Percentiles rank a stretch among this genome's conserved stretches.
Conservation (phyloP, 108 stramenopile species). For the Cyclotella choctawhatcheeana region DNA sequence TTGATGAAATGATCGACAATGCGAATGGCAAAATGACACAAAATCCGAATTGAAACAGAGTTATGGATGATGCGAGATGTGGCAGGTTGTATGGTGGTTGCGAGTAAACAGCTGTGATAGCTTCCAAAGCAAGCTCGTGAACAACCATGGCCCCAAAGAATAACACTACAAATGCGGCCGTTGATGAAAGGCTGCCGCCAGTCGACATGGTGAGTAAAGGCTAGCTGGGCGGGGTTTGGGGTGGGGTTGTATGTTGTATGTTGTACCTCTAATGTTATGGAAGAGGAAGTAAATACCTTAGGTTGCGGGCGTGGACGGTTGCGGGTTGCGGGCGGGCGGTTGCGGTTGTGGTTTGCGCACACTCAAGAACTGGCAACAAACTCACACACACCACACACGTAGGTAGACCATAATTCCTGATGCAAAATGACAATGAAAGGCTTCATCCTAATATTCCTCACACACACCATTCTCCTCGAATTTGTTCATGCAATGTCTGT, state of each 20-base stretch:
- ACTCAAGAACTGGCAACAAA: no score
- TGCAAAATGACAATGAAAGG: not conserved
- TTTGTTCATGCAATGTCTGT: not conserved
- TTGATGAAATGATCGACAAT: slow-evolving; percentile 38
- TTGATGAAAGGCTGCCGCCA: not conserved
- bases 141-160: slow-evolving; percentile 69
- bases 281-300: not conserved
- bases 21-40: slow-evolving; percentile 59
- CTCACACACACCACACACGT: no score
- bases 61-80: slow-evolving; percentile 56
- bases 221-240: no score
- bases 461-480: not conserved
- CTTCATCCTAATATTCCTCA: not conserved
- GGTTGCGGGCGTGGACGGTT: no score
- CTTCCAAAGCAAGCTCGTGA: slow-evolving; percentile 70
- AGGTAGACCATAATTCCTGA: no score
- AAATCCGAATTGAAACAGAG: slow-evolving; percentile 71
- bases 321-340: not conserved
- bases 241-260: not conserved
- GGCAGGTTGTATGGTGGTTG: slow-evolving; percentile 40
- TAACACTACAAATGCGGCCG: slow-evolving; percentile 36
- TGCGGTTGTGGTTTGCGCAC: not conserved
- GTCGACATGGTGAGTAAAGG: not conserved
- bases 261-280: not conserved
- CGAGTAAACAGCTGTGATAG: slow-evolving; percentile 51